Percentiles rank a stretch among this genome's conserved stretches.
Evolutionary conservation across 2,329 filamentous ascomycete genomes (phyloP).

Genomic region (Sporothrix brasiliensis): DNA sequence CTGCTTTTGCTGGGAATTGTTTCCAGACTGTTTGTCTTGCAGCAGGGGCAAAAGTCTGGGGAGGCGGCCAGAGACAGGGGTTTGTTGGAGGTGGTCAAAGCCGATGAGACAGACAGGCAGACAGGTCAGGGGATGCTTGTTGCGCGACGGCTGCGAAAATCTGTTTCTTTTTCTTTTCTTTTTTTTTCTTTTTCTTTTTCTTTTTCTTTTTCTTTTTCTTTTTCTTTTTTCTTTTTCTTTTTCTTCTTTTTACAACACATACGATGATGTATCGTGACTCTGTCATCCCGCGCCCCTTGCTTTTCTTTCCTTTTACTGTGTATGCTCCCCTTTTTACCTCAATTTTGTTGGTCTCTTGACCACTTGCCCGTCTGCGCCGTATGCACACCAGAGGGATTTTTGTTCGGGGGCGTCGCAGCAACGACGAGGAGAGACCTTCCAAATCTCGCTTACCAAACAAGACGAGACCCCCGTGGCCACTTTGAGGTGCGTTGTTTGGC

Average conservation of each 20-base stretch:
- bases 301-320: too few species aligned
- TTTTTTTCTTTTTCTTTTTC: not conserved
- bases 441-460: constrained; percentile 24
- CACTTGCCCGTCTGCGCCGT: not conserved
- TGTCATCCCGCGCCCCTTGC: too few species aligned
- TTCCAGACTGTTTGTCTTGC: not conserved
- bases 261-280: too few species aligned
- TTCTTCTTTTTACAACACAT: not conserved
- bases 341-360: constrained; percentile 4
- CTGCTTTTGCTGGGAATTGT: too few species aligned
- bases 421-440: not conserved
- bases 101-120: not conserved
- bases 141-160: constrained; percentile 1
- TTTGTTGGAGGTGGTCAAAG: not conserved
- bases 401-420: too few species aligned
- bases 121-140: constrained; percentile 18
- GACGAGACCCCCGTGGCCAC: not conserved
- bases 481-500: not conserved
- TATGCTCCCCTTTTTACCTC: not conserved
- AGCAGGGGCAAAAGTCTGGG: not conserved
- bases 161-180: not conserved
- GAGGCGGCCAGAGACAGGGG: not conserved
- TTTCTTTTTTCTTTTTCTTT: not conserved
- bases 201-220: not conserved
- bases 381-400: constrained; percentile 6